Evolutionary conservation across 768 basidiomycete species (phyloP), one percentile per base, ranked within the genome.

Genomic region (Lactifluus pinguis): DNA sequence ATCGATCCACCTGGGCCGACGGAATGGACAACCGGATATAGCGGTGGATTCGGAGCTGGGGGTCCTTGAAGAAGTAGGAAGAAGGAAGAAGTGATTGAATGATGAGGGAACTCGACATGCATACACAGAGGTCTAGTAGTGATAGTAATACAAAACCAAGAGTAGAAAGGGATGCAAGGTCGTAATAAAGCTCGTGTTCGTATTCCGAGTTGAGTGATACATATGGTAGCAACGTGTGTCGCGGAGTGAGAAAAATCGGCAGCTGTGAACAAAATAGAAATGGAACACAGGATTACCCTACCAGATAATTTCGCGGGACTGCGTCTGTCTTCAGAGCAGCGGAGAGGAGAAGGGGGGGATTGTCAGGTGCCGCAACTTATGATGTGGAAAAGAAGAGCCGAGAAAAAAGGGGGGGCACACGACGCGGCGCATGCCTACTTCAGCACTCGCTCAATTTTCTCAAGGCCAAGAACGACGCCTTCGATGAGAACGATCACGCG

Each of bases 381-480:
- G 15, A 52, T 53, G 15, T n/a, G 14, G n/a, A 29, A 49, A 55
- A 11, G 30, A 60, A 45, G 32, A 17, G 13, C 6, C 25, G 2
- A n/a, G 21, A 13, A n/a, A 52, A 51, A 42, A 36, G 1, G 32
- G 15, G 17, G 30, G 6, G 29, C 19, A 48, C 4, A 19, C 11
- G 47, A 47, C 50, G 60, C 30, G 9, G 5, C 11, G 29, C 19
- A 21, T 7, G 15, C 15, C 49, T 64, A 66, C 45, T 57, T 64
- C 38, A 66, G 59, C n/a, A 77, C 74, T 48, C 76, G 76, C 69
- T 89, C 86, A 81, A 88, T 85, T 65, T 77, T 80, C 67, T 85
- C 83, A 41, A 89, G 74, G 6, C 83, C 80, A 42, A 77, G 73
- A 62, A 87, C 85, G 30, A 87, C 76, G 4, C 80, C 81, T 49